phyloP scores from a whole-genome alignment of 306 rosid genomes.

The Luffa acutangula region DNA sequence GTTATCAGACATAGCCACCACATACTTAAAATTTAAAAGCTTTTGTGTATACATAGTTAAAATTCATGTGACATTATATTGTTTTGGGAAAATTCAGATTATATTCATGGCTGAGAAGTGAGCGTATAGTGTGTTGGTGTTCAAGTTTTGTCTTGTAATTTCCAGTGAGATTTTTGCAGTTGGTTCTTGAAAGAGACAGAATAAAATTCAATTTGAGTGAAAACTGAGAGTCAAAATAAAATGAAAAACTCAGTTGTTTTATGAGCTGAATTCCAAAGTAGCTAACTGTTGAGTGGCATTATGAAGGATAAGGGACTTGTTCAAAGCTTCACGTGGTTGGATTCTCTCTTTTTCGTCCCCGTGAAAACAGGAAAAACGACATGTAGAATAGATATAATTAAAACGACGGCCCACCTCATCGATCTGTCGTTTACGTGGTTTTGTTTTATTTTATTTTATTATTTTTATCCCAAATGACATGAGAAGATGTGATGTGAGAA shows the following conservation, averaged over 20 bases:
- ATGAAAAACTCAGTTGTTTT: no score
- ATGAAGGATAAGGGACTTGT: neutral
- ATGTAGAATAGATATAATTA: neutral
- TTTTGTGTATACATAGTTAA: neutral
- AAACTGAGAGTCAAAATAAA: neutral
- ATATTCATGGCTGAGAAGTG: neutral
- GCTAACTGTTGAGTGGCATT: neutral
- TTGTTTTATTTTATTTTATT: no score
- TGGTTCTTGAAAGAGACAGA: neutral
- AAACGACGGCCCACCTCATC: neutral
- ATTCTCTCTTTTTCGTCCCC: neutral
- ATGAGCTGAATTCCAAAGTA: neutral
- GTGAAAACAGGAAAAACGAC: constrained; percentile 1
- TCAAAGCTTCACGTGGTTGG: neutral
- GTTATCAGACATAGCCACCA: neutral
- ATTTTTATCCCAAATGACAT: no score
- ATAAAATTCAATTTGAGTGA: neutral
- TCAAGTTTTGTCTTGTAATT: neutral
- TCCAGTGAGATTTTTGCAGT: neutral
- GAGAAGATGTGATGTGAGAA: no score
- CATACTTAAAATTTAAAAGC: neutral
- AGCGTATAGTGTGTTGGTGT: neutral
- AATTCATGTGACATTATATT: neutral
- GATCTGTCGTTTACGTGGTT: neutral
- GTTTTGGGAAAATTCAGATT: neutral